Percentiles rank a stretch among this genome's conserved stretches.
These are phyloP conservation scores for Eurotiales sp. DNA, from an alignment of 2,329 filamentous ascomycete genomes.

Conservation along the genomic window DNA sequence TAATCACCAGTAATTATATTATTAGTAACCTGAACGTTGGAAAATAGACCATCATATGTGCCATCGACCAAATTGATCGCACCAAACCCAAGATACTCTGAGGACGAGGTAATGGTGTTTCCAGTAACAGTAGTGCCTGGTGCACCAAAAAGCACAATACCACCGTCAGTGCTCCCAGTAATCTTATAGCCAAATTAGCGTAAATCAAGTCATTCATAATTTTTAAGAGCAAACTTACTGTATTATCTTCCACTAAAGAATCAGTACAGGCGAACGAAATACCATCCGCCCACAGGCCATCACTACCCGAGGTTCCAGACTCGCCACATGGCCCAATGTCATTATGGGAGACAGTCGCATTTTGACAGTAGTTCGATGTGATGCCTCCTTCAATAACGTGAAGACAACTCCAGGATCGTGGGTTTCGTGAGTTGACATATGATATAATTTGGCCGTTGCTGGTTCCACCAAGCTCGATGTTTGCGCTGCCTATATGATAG, in stretches of 20 bases:
- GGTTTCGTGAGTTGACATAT: conserved; percentile 4
- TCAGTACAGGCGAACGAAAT: conserved; percentile 12
- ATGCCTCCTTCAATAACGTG: conserved; percentile 8
- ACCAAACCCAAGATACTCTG: conserved; percentile 10
- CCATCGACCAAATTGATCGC: conserved; percentile 14
- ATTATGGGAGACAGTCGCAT: conserved; percentile 12
- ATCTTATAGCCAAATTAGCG: too few relatives aligned
- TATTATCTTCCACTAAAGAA: conserved; percentile 12
- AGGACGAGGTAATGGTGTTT: conserved; percentile 11
- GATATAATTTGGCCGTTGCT: conserved; percentile 7
- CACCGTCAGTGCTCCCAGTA: conserved; percentile 12
- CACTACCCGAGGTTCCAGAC: conserved; percentile 4
- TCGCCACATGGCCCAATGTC: conserved; percentile 14
- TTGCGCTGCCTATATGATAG: conserved; percentile 12
- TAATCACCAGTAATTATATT: conserved; percentile 13
- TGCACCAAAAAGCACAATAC: conserved; percentile 14
- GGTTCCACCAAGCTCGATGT: conserved; percentile 8
- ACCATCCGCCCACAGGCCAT: conserved; percentile 12
- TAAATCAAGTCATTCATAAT: too few relatives aligned
- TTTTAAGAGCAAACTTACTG: too few relatives aligned
- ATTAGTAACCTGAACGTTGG: conserved; percentile 9
- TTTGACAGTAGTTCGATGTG: conserved; percentile 4
- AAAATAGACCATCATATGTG: conserved; percentile 8
- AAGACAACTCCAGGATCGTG: conserved; percentile 12
- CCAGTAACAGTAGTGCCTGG: conserved; percentile 10